A percentile compares a stretch with the other conserved stretches of the same genome.
These are phyloP conservation scores for Inonotus obliquus DNA, from an alignment of 1,284 basidiomycete genomes.

Conservation along the genomic window DNA sequence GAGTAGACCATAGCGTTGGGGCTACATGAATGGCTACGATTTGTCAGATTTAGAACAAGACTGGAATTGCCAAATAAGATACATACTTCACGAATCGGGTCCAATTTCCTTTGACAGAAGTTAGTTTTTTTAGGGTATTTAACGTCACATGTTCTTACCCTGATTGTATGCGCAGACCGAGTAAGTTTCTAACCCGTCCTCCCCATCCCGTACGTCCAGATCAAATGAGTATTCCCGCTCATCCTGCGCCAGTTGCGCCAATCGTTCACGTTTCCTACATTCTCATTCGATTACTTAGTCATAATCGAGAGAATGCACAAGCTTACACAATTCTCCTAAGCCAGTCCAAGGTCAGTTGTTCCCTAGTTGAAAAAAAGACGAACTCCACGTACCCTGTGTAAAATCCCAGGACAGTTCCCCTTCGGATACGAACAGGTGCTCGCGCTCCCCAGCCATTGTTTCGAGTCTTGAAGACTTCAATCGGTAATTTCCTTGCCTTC, in stretches of 20 bases:
- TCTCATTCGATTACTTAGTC: background rate
- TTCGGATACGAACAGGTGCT: conserved; percentile 32
- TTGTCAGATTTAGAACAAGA: conserved; percentile 3
- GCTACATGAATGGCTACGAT: conserved; percentile 55
- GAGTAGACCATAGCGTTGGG: conserved; percentile 54
- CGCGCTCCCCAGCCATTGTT: conserved; percentile 53
- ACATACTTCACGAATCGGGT: conserved; percentile 10
- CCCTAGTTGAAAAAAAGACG: background rate
- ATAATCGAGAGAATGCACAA: background rate
- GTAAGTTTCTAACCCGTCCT: background rate
- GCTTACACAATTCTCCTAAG: conserved; percentile 27
- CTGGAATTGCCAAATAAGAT: background rate
- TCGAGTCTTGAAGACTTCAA: conserved; percentile 55
- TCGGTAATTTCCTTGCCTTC: conserved; percentile 38
- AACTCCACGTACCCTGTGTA: conserved; percentile 49
- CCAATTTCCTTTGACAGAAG: conserved; percentile 7
- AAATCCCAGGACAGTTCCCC: conserved; percentile 55
- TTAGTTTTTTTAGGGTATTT: background rate
- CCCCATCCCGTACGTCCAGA: background rate
- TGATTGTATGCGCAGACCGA: background rate
- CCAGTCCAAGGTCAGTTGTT: background rate
- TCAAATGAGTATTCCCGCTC: conserved; percentile 5
- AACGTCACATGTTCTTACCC: background rate
- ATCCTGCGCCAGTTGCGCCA: background rate
- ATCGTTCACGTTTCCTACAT: background rate